phyloP scores from a whole-genome alignment of 192 early-diverging fungal genomes.

The Dissophora globulifera region DNA sequence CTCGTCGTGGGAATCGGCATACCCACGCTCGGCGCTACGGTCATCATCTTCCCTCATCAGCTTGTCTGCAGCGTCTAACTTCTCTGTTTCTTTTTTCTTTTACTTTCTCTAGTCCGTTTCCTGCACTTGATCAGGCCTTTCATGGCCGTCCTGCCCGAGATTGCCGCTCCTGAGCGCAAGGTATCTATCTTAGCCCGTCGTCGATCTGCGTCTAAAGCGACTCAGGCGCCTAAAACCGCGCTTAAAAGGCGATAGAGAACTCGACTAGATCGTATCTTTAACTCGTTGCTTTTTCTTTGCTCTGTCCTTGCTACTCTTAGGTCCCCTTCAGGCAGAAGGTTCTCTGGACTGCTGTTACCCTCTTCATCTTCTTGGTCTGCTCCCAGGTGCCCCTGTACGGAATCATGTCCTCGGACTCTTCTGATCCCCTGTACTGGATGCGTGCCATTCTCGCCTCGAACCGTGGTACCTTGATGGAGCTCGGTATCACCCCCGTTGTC shows the following conservation, averaged over 20 bases:
- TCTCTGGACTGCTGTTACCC: slow-evolving; percentile 99
- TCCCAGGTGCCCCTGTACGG: slow-evolving; percentile 99
- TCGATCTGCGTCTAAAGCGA: neutral
- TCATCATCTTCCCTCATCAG: neutral
- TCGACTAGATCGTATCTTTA: neutral
- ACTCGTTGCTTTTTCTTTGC: neutral
- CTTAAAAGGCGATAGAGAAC: no score
- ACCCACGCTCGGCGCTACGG: no score
- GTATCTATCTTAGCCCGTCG: slow-evolving; percentile 53
- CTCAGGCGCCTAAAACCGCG: neutral
- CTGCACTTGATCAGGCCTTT: slow-evolving; percentile 97
- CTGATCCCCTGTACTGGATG: slow-evolving; percentile 99
- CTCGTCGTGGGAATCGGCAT: neutral
- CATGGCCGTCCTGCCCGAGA: slow-evolving; percentile 98
- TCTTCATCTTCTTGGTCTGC: slow-evolving; percentile 99
- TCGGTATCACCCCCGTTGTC: slow-evolving; percentile 99
- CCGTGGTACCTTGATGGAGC: slow-evolving; percentile 99
- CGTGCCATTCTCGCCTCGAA: slow-evolving; percentile 99
- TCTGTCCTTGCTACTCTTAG: slow-evolving; percentile 57
- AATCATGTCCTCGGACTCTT: slow-evolving; percentile 99
- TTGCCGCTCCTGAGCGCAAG: slow-evolving; percentile 96
- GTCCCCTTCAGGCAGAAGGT: slow-evolving; percentile 98
- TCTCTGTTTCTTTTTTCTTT: slow-evolving; percentile 23
- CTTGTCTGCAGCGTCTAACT: slow-evolving; percentile 1
- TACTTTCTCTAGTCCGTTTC: slow-evolving; percentile 79